Evolutionary conservation across 2,329 filamentous ascomycete species (phyloP).

Genomic region (Fusarium acutatum): DNA sequence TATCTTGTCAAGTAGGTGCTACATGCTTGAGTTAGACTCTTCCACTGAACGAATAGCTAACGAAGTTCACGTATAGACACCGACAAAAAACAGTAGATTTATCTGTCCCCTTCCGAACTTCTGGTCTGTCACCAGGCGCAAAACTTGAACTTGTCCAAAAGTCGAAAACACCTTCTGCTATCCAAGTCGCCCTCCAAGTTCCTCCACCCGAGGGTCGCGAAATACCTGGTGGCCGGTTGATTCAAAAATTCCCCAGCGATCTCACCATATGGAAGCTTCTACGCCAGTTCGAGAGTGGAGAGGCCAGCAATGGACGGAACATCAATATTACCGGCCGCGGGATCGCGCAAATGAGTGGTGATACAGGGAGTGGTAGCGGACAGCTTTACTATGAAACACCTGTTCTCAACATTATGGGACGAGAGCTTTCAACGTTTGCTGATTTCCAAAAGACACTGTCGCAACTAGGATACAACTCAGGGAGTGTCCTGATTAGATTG

Average conservation of each 20-base stretch:
- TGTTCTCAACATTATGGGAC: slow-evolving; percentile 82
- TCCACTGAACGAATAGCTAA: background rate
- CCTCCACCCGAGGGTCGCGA: slow-evolving; percentile 74
- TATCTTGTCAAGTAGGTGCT: slow-evolving; percentile 79
- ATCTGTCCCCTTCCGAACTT: slow-evolving; percentile 82
- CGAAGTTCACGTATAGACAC: slow-evolving; percentile 59
- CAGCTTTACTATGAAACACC: slow-evolving; percentile 90
- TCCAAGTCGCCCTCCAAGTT: slow-evolving; percentile 89
- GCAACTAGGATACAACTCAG: slow-evolving; percentile 86
- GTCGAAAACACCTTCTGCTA: slow-evolving; percentile 83
- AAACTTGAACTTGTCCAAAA: slow-evolving; percentile 91
- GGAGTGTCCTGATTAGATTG: slow-evolving; percentile 80
- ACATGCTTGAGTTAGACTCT: background rate
- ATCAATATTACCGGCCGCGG: slow-evolving; percentile 88
- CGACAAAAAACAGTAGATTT: slow-evolving; percentile 89
- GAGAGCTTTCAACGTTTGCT: slow-evolving; percentile 77
- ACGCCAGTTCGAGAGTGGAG: slow-evolving; percentile 85
- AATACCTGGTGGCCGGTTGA: slow-evolving; percentile 72
- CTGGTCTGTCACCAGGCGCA: slow-evolving; percentile 83
- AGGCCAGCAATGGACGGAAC: slow-evolving; percentile 65
- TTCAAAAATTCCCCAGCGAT: slow-evolving; percentile 87
- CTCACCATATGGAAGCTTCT: slow-evolving; percentile 90
- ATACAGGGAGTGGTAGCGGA: slow-evolving; percentile 67
- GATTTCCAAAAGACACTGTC: slow-evolving; percentile 90
- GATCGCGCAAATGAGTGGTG: slow-evolving; percentile 68